Percentiles rank a stretch among this genome's conserved stretches.
Conservation (phyloP, 169 alveolate genomes). For the Amoebophrya sp. region DNA sequence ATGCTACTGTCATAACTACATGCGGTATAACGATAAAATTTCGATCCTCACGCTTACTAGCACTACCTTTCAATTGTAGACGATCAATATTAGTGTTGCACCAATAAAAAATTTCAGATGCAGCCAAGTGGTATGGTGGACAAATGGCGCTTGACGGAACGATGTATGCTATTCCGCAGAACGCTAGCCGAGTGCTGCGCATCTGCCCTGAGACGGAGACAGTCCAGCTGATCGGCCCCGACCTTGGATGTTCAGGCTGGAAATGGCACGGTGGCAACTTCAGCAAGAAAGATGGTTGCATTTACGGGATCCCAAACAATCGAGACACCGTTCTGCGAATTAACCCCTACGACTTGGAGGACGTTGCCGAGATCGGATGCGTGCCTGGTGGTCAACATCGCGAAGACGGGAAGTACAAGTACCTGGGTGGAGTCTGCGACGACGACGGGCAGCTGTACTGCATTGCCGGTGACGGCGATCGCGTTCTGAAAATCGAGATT, state of each 20-base stretch:
- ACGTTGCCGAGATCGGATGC: neutral
- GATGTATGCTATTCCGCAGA: neutral
- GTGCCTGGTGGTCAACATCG: neutral
- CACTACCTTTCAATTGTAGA: too few relatives aligned
- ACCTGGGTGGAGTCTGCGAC: neutral
- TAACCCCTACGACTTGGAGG: neutral
- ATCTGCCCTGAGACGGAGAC: neutral
- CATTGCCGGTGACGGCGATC: neutral
- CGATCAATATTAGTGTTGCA: too few relatives aligned
- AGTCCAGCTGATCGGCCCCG: neutral
- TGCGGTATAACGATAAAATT: too few relatives aligned
- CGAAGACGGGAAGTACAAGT: neutral
- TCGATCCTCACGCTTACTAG: too few relatives aligned
- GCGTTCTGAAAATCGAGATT: neutral
- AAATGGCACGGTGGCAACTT: conserved; percentile 18
- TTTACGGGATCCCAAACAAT: neutral
- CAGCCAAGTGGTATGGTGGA: conserved; percentile 5
- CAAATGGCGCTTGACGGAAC: neutral
- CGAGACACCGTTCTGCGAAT: neutral
- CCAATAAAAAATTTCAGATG: too few relatives aligned
- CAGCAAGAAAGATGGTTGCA: neutral
- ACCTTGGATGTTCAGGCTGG: neutral
- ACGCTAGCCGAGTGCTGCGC: neutral
- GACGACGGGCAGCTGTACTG: neutral
- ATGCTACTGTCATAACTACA: too few relatives aligned